Evolutionary conservation across 148 eudicot genomes (phyloP).

Genomic region (Vaccinium macrocarpon): DNA sequence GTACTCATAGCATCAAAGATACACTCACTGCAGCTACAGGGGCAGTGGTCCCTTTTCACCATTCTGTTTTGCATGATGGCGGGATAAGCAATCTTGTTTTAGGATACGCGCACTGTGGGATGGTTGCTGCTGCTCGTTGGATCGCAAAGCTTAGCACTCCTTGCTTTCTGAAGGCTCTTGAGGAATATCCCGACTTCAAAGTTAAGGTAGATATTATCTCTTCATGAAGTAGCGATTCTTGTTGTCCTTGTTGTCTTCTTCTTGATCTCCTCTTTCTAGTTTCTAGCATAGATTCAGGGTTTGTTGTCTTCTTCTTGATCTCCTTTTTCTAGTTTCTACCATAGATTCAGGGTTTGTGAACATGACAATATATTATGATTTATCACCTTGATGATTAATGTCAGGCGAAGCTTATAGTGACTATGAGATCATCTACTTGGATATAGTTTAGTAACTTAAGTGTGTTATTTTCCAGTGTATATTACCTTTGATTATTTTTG

Average conservation of each 20-base stretch:
- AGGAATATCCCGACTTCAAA: conserved; percentile 62
- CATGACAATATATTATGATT: background rate
- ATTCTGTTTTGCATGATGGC: conserved; percentile 86
- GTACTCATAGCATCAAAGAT: conserved; percentile 95
- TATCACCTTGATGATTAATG: background rate
- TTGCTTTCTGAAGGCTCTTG: conserved; percentile 62
- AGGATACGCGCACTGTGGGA: conserved; percentile 98
- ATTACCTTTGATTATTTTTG: background rate
- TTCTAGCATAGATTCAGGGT: background rate
- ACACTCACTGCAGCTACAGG: conserved; percentile 94
- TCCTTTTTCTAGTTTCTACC: background rate
- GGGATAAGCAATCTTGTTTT: conserved; percentile 79
- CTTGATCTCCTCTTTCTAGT: background rate
- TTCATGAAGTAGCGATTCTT: background rate
- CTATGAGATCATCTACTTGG: background rate
- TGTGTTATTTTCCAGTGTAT: background rate
- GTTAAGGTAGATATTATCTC: conserved; percentile 46
- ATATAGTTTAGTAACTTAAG: background rate
- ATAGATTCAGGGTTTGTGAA: background rate
- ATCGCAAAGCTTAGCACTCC: conserved; percentile 85
- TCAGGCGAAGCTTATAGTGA: background rate
- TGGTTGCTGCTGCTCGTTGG: conserved; percentile 99
- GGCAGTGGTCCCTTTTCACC: conserved; percentile 97
- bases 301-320: background rate
- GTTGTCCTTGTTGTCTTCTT: background rate